Percentiles rank a stretch among this genome's conserved stretches.
These are phyloP conservation scores for Pelomyxa schiedti DNA, from an alignment of 78 protist species.

Conservation along the genomic window DNA sequence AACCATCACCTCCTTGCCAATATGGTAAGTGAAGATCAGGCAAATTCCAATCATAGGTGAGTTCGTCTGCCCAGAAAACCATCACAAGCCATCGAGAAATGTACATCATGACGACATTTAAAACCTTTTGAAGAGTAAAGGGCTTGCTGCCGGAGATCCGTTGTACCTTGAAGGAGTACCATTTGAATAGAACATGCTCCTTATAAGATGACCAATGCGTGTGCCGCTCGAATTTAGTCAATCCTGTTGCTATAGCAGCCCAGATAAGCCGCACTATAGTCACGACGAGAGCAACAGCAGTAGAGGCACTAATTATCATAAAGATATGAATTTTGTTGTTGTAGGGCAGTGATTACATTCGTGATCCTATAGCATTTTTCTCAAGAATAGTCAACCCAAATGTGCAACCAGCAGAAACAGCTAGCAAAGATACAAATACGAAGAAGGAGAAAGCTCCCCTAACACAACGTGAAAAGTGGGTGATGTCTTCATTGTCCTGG, in stretches of 20 bases:
- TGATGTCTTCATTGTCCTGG: not conserved
- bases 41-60: not conserved
- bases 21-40: not conserved
- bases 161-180: not conserved
- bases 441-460: conserved; percentile 9
- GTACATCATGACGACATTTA: not conserved
- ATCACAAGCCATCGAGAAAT: not conserved
- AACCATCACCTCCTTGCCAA: not conserved
- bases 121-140: no score
- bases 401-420: not conserved
- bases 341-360: not conserved
- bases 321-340: not conserved
- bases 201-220: not conserved
- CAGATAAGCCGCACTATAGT: not conserved
- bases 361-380: not conserved
- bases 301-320: not conserved
- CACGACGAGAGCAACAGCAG: not conserved
- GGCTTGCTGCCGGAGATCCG: no score
- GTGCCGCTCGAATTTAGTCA: not conserved
- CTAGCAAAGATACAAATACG: conserved; percentile 15
- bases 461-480: not conserved
- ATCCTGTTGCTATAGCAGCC: not conserved
- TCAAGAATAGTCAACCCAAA: not conserved
- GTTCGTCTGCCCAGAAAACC: not conserved
- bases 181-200: not conserved